These are phyloP conservation scores for Rhodomyrtus tomentosa DNA, from an alignment of 345 rosid genomes.

Conservation along the genomic window DNA sequence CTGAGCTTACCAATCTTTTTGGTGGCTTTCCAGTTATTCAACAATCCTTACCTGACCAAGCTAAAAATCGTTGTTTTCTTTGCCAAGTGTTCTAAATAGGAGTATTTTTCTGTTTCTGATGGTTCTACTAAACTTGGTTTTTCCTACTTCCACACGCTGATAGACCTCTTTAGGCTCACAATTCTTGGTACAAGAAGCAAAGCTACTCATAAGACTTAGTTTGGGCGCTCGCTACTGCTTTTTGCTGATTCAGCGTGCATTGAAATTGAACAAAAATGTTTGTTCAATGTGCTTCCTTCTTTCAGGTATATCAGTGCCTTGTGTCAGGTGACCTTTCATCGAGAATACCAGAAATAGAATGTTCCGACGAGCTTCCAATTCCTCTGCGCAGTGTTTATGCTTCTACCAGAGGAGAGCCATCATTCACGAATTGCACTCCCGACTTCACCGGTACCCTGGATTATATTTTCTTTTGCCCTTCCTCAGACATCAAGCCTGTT, in stretches of 20 bases:
- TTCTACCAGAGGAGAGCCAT: slow-evolving; percentile 63
- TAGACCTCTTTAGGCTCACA: not conserved
- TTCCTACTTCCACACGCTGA: not conserved
- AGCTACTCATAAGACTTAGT: not conserved
- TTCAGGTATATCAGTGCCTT: slow-evolving; percentile 78
- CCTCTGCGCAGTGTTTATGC: slow-evolving; percentile 62
- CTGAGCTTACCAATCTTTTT: not conserved
- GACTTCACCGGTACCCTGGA: slow-evolving; percentile 73
- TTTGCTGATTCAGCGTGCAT: not conserved
- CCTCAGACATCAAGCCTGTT: slow-evolving; percentile 40
- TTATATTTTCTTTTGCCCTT: slow-evolving; percentile 68
- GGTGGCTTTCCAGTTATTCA: not conserved
- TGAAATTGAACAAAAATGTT: not conserved
- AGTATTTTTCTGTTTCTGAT: not conserved
- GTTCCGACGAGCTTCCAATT: slow-evolving; percentile 45
- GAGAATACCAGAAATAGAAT: slow-evolving; percentile 5
- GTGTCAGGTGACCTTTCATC: slow-evolving; percentile 37
- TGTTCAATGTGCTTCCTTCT: not conserved
- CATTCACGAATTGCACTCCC: slow-evolving; percentile 87
- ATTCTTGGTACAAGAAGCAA: not conserved
- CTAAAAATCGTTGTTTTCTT: not conserved
- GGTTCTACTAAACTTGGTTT: not conserved
- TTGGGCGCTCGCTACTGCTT: not conserved
- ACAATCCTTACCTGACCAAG: not conserved
- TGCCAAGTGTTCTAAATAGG: not conserved